Percentiles rank a stretch among this genome's conserved stretches.
Conservation (phyloP, 306 rosid genomes). For the Senna siamea region DNA sequence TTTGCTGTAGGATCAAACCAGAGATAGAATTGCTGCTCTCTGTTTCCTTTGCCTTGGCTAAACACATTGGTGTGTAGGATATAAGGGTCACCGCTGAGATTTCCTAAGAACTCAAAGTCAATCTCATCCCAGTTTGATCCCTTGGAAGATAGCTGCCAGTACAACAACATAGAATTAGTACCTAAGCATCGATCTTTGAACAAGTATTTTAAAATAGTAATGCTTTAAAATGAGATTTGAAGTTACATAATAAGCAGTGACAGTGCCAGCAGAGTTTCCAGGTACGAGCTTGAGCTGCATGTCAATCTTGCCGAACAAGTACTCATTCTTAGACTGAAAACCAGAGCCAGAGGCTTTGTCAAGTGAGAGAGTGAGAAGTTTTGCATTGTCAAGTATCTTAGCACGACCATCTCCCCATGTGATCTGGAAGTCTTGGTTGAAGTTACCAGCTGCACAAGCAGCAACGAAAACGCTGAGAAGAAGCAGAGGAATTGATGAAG, state of each 20-base stretch:
- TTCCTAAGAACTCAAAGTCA: constrained; percentile 79
- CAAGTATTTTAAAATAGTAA: too few relatives aligned
- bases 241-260: constrained; percentile 61
- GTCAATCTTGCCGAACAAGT: constrained; percentile 46
- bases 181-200: too few relatives aligned
- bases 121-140: constrained; percentile 78
- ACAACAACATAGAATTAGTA: neutral
- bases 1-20: constrained; percentile 77
- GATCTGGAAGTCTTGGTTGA: constrained; percentile 36
- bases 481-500: neutral
- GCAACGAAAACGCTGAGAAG: neutral
- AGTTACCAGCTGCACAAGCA: constrained; percentile 6
- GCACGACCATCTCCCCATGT: constrained; percentile 46
- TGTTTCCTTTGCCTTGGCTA: constrained; percentile 66
- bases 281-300: constrained; percentile 50
- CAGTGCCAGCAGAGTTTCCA: constrained; percentile 51
- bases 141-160: constrained; percentile 58
- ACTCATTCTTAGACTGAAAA: constrained; percentile 55
- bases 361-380: constrained; percentile 49
- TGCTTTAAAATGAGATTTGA: neutral
- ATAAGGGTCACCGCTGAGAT: constrained; percentile 74
- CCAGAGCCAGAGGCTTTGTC: constrained; percentile 71
- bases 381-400: constrained; percentile 37
- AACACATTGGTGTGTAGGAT: constrained; percentile 77
- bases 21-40: constrained; percentile 73